phyloP scores from a whole-genome alignment of 2,329 filamentous ascomycete species.

The Chaetomiaceae sp. region DNA sequence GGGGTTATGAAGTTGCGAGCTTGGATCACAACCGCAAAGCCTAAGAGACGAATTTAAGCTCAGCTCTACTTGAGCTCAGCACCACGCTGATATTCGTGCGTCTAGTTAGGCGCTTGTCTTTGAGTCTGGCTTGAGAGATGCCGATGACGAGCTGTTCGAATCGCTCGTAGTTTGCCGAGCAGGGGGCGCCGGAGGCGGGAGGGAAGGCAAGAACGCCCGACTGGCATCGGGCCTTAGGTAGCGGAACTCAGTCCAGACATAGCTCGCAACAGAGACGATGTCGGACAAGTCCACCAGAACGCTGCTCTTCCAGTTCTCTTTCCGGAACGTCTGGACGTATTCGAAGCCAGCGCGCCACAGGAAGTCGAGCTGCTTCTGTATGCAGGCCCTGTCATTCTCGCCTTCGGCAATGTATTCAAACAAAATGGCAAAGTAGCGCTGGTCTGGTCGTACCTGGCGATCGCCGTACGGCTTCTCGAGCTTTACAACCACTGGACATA shows the following conservation, averaged over 20 bases:
- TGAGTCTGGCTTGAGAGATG: too few relatives aligned
- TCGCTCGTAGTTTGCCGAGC: too few relatives aligned
- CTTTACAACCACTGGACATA: neutral
- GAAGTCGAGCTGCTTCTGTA: conserved; percentile 1
- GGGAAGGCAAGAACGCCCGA: neutral
- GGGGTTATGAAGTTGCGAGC: too few relatives aligned
- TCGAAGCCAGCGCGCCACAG: conserved; percentile 1
- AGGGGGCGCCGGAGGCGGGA: neutral
- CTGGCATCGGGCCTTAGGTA: neutral
- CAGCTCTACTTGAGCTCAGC: too few relatives aligned
- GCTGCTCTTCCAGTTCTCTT: conserved; percentile 6
- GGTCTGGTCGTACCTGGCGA: neutral
- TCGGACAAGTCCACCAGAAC: conserved; percentile 3
- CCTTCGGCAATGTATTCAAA: conserved; percentile 5
- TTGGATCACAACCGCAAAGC: too few relatives aligned
- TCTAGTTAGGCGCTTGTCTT: too few relatives aligned
- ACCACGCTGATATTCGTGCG: too few relatives aligned
- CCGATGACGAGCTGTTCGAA: too few relatives aligned
- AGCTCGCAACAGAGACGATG: neutral
- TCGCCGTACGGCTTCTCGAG: neutral
- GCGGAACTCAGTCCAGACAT: neutral
- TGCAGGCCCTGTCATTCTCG: conserved; percentile 1
- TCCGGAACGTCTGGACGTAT: neutral
- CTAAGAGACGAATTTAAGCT: too few relatives aligned
- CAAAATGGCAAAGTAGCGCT: conserved; percentile 1